Evolutionary conservation across 176 grass and related monocot genomes (phyloP).

Genomic region (Paspalum vaginatum): DNA sequence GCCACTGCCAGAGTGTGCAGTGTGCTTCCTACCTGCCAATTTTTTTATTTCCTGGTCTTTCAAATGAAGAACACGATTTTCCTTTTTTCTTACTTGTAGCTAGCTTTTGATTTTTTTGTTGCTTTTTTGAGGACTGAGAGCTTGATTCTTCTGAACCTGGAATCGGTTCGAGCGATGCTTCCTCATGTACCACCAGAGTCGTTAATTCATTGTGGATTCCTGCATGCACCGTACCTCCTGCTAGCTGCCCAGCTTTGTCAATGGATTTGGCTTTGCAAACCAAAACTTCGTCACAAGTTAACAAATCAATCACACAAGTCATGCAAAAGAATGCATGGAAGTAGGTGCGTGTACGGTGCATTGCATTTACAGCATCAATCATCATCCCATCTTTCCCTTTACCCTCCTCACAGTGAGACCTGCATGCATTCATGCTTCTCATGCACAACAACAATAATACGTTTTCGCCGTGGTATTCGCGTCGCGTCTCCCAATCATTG

Average conservation of each 20-base stretch:
- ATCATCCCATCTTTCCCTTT: not conserved
- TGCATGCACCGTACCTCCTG: not conserved
- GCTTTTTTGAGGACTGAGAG: not conserved
- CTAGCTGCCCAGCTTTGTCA: not conserved
- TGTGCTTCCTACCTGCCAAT: not conserved
- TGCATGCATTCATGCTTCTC: slow-evolving; percentile 4
- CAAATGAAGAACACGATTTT: not conserved
- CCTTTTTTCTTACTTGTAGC: not conserved
- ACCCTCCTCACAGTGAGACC: not conserved
- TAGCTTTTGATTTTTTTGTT: slow-evolving; percentile 13
- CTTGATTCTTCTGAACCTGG: not conserved
- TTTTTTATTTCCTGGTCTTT: not conserved
- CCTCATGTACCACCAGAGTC: too few species aligned
- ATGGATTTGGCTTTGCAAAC: not conserved
- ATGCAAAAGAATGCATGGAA: not conserved
- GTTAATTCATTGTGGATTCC: not conserved
- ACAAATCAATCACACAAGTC: not conserved
- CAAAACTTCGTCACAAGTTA: not conserved
- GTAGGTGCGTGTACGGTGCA: not conserved
- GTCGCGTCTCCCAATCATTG: slow-evolving; percentile 41
- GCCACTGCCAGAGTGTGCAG: not conserved
- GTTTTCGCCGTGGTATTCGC: slow-evolving; percentile 8
- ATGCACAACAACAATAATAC: not conserved
- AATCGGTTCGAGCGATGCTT: too few species aligned
- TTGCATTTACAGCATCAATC: not conserved